Evolutionary conservation across 306 rosid genomes (phyloP), one percentile per base, ranked within the genome.

Genomic region (Rosa multiflora): DNA sequence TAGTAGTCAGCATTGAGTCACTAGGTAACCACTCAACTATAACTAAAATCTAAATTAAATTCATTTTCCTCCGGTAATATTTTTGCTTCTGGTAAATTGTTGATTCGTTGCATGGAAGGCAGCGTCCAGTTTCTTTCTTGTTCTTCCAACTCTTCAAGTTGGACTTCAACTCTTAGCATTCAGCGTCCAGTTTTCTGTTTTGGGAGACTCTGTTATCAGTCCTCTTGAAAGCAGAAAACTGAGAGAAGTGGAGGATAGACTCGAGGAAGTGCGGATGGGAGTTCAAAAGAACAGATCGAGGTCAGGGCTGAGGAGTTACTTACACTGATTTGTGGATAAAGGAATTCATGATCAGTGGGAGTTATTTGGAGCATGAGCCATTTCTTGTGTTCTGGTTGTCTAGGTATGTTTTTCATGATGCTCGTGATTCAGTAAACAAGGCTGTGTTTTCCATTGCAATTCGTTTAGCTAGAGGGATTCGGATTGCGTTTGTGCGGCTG

Each of bases 301-400:
- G 21, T 21, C 9, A 23, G 66, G 12, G 0, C 17, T 1, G 9
- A 3, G 9, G 12, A 0, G 62, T 18, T 44, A 69, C 86, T 63
- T 1, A 0, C 0, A 8, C 51, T 5, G 5, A 35, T 0, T 23
- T 5, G 8, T 88, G 92, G 92, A 56, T 80, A 32, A 61, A 58
- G 62, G 5, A 47, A n/a, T 84, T 89, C 21, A 42, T 73, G 35
- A 21, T 78, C 4, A 81, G 80, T 49, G 85, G 83, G 15, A 81
- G 69, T 1, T 88, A 89, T 5, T 13, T 91, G 46, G 93, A 89
- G 83, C 93, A 89, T 15, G 90, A 89, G 79, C 90, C 89, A 1
- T 89, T 91, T 63, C 84, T 90, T 23, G 79, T 67, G 18, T 37
- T 83, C 21, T 91, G 93, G 96, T 78, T 91, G 47, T 85, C 91